Evolutionary conservation across 2,329 filamentous ascomycete species (phyloP), one percentile per base, ranked within the genome.

Genomic region (Huntiella omanensis): DNA sequence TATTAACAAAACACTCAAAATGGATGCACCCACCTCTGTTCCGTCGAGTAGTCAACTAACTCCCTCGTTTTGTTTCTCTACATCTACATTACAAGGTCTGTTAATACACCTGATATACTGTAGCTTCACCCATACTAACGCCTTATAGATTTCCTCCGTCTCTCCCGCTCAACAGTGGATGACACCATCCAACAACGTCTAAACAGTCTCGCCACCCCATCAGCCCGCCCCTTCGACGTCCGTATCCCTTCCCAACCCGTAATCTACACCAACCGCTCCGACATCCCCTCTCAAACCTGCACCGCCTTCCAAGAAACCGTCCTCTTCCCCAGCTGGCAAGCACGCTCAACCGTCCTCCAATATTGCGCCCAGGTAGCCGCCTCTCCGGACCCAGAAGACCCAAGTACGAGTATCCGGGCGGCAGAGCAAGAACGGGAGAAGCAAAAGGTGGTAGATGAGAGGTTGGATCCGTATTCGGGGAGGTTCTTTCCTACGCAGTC

Each of bases 111-210:
- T 7, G 19, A 40, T 15, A 19, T 19, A 17, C 12, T n/a, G n/a
- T n/a, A 35, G 15, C 3, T 34, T 12, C 22, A 3, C 16, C 11
- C 22, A 12, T 16, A 41, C 39, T 49, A 32, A 49, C 45, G 10
- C 17, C 7, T 19, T 28, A 15, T 57, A 94, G 91, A 94, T 60
- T 98, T 98, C 60, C 72, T 98, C 16, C 82, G 86, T 35, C 62
- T 91, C 53, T 95, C 88, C 7, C 77, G 91, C 52, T 70, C 75
- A 45, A 75, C 82, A 41, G 80, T 95, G 56, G 91, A 98, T 63
- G 91, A 98, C 62, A 85, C 83, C 39, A 96, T 98, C 57, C 77
- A 77, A 1, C 87, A 94, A 57, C 88, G 92, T 56, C 75, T 98
- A 51, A 96, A 96, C 65, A 84, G 85, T 1, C 72, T 96, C 34